These are phyloP conservation scores for Takashimella koratensis DNA, from an alignment of 1,284 basidiomycete species.

Conservation along the genomic window DNA sequence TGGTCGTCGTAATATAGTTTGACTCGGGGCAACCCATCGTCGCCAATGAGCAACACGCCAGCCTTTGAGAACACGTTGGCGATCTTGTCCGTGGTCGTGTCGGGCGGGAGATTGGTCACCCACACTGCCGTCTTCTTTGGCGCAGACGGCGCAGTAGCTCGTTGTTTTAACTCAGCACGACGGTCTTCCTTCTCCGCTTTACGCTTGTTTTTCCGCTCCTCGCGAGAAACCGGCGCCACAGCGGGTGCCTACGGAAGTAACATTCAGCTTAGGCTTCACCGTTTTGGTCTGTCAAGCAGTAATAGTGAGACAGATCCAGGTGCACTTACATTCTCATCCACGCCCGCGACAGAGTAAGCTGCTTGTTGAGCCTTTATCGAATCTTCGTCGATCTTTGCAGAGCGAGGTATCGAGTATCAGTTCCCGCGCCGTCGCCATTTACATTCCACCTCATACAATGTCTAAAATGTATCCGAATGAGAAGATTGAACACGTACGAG, in stretches of 20 bases:
- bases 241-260: conserved; percentile 65
- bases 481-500: conserved; percentile 69
- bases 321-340: conserved; percentile 81
- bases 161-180: conserved; percentile 57
- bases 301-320: no score
- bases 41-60: conserved; percentile 88
- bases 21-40: conserved; percentile 78
- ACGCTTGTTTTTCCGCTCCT: conserved; percentile 59
- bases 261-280: neutral
- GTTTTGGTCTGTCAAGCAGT: no score
- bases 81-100: conserved; percentile 72
- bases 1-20: conserved; percentile 90
- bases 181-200: conserved; percentile 16
- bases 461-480: no score
- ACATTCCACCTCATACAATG: no score
- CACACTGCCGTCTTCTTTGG: conserved; percentile 84
- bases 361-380: conserved; percentile 81
- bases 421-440: no score
- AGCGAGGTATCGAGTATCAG: no score
- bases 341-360: conserved; percentile 81
- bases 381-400: conserved; percentile 72
- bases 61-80: conserved; percentile 79
- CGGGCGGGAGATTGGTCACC: conserved; percentile 76
- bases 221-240: conserved; percentile 71
- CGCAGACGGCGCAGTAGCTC: conserved; percentile 11